phyloP scores from a whole-genome alignment of 2,329 filamentous ascomycete species.

The Thielaviopsis punctulata region DNA sequence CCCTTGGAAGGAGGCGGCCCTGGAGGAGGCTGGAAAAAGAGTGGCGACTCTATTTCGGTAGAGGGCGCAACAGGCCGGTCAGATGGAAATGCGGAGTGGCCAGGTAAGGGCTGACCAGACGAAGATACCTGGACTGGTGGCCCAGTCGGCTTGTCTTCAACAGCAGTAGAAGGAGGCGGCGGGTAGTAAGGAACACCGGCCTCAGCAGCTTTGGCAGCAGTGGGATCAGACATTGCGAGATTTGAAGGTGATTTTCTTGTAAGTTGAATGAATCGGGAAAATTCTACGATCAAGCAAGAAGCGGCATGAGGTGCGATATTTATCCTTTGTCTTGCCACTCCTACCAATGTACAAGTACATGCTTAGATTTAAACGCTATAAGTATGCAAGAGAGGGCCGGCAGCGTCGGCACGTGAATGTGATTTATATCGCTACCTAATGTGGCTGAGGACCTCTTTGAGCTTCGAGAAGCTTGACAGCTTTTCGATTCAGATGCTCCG shows the following conservation, averaged over 20 bases:
- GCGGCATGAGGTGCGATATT: background rate
- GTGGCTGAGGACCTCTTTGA: background rate
- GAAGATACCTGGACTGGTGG: too few species aligned
- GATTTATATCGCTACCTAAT: background rate
- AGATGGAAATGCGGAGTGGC: too few species aligned
- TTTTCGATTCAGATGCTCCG: background rate
- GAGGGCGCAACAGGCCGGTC: too few species aligned
- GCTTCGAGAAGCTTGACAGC: background rate
- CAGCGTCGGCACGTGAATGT: background rate
- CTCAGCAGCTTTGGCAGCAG: constrained; percentile 6
- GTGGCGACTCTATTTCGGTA: background rate
- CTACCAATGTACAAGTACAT: too few species aligned
- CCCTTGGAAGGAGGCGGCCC: background rate
- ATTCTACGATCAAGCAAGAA: too few species aligned
- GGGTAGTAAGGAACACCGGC: constrained; percentile 11
- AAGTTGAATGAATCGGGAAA: background rate
- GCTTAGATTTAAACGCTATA: too few species aligned
- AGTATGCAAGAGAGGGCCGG: background rate
- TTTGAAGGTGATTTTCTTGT: background rate
- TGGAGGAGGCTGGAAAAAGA: background rate
- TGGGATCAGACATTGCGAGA: constrained; percentile 6
- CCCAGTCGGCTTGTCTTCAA: background rate
- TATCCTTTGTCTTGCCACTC: background rate
- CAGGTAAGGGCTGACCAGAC: too few species aligned
- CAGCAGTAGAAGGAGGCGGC: constrained; percentile 6